Evolutionary conservation across 495 filamentous ascomycete species (phyloP).

Genomic region (Neurospora sp.): DNA sequence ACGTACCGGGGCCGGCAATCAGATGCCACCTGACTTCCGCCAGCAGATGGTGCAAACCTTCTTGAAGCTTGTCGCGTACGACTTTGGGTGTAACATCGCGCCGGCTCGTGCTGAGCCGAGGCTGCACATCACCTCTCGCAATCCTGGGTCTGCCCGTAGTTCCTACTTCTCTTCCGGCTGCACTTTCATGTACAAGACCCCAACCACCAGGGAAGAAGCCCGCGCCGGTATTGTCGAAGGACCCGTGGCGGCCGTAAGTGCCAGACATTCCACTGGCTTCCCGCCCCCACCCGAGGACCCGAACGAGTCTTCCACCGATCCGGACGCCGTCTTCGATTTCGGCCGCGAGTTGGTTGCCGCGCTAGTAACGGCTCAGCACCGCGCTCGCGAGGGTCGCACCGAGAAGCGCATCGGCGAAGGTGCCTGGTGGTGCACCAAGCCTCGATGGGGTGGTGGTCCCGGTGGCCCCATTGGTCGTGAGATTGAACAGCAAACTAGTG

Average conservation of each 20-base stretch:
- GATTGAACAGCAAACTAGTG: conserved; percentile 31
- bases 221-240: conserved; percentile 68
- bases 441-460: conserved; percentile 67
- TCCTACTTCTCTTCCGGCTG: conserved; percentile 44
- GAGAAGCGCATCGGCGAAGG: conserved; percentile 63
- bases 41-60: conserved; percentile 61
- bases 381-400: conserved; percentile 55
- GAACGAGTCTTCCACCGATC: conserved; percentile 7
- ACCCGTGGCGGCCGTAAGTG: conserved; percentile 57
- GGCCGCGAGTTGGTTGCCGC: conserved; percentile 65
- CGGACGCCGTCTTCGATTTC: conserved; percentile 54
- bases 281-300: conserved; percentile 7
- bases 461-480: conserved; percentile 53
- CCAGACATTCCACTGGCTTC: conserved; percentile 42
- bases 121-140: conserved; percentile 41
- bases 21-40: conserved; percentile 70
- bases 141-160: conserved; percentile 14
- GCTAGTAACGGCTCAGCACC: conserved; percentile 72
- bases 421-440: conserved; percentile 69
- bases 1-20: conserved; percentile 51
- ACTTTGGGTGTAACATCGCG: conserved; percentile 64
- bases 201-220: conserved; percentile 56
- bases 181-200: conserved; percentile 54
- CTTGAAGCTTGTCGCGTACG: conserved; percentile 68
- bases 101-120: conserved; percentile 53